Percentiles rank a stretch among this genome's conserved stretches.
These are phyloP conservation scores for Gamarada debralockiae DNA, from an alignment of 495 filamentous ascomycete species.

Conservation along the genomic window DNA sequence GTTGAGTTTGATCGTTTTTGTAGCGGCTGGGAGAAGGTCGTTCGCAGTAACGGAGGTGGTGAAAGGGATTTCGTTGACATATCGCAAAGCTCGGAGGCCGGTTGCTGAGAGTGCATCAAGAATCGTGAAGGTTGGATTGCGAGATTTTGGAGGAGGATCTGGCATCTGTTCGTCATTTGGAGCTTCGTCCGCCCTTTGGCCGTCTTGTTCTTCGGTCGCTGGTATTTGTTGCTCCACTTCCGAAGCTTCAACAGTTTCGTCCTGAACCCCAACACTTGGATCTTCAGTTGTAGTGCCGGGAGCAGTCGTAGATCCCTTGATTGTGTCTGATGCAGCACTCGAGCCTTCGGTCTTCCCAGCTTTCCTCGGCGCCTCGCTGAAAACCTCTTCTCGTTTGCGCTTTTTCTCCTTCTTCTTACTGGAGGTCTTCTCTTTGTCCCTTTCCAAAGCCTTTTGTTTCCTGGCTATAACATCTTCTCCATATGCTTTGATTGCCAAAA, in stretches of 20 bases:
- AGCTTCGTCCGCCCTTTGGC: not conserved
- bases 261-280: not conserved
- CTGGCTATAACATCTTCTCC: slow-evolving; percentile 61
- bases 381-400: slow-evolving; percentile 30
- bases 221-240: not conserved
- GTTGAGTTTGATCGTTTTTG: slow-evolving; percentile 76
- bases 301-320: not conserved
- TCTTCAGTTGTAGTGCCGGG: not conserved
- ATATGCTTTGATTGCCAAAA: slow-evolving; percentile 83
- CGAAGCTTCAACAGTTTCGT: not conserved
- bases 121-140: slow-evolving; percentile 58
- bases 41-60: slow-evolving; percentile 82
- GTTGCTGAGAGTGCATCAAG: slow-evolving; percentile 95
- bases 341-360: slow-evolving; percentile 20
- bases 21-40: slow-evolving; percentile 75
- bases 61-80: slow-evolving; percentile 84
- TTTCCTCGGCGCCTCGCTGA: slow-evolving; percentile 13
- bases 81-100: slow-evolving; percentile 86
- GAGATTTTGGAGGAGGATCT: not conserved
- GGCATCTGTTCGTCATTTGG: not conserved
- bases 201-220: not conserved
- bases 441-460: slow-evolving; percentile 30
- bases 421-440: slow-evolving; percentile 34
- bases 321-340: not conserved
- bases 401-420: slow-evolving; percentile 42